Conservation (phyloP, 1,139 yeast genomes). For the Blastobotrys capitulatus region DNA sequence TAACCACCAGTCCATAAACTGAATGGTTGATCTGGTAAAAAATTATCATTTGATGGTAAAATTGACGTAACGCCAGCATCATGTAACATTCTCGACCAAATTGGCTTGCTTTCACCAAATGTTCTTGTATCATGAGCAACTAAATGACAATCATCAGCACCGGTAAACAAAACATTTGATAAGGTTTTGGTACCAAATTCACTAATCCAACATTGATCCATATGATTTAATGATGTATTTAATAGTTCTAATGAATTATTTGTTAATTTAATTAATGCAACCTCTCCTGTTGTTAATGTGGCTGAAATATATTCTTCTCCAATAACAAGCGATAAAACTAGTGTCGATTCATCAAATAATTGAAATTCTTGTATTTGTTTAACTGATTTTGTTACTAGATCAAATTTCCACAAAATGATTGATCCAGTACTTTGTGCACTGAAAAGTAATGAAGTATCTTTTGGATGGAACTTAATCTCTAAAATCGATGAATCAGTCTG, state of each 20-base stretch:
- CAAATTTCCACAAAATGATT: constrained; percentile 53
- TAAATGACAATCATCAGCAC: constrained; percentile 82
- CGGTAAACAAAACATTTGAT: constrained; percentile 63
- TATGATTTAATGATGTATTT: constrained; percentile 40
- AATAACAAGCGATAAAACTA: constrained; percentile 66
- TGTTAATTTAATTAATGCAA: constrained; percentile 21
- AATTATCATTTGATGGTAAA: constrained; percentile 35
- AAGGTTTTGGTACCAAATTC: constrained; percentile 56
- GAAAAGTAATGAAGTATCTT: constrained; percentile 43
- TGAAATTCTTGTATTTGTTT: constrained; percentile 22
- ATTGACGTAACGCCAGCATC: constrained; percentile 88
- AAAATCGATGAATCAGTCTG: constrained; percentile 55
- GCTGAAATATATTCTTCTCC: constrained; percentile 23
- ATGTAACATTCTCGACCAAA: constrained; percentile 59
- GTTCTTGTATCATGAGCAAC: constrained; percentile 68
- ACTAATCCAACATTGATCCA: constrained; percentile 87
- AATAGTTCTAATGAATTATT: constrained; percentile 15
- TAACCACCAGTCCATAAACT: constrained; percentile 83
- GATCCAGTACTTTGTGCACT: constrained; percentile 82
- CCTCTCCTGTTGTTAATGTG: constrained; percentile 34
- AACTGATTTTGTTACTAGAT: constrained; percentile 12
- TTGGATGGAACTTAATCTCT: constrained; percentile 65
- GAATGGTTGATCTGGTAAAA: constrained; percentile 36
- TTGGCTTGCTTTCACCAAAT: constrained; percentile 29
- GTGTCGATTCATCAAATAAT: constrained; percentile 41